Percentiles rank a stretch among this genome's conserved stretches.
phyloP scores from a whole-genome alignment of 257 asterid genomes.

The Hygrophila difformis region DNA sequence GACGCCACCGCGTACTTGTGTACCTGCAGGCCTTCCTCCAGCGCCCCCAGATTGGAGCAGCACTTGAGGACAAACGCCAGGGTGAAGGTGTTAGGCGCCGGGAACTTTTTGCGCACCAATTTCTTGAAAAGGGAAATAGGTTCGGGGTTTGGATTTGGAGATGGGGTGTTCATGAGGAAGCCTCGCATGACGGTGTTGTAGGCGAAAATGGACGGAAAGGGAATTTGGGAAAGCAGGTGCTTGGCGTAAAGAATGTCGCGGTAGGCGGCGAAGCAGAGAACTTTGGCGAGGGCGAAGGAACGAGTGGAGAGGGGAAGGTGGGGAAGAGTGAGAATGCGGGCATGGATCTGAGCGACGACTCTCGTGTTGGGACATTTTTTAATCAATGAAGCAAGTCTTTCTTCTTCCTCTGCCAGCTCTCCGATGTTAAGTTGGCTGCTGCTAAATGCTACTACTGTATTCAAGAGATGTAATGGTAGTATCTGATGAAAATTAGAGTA shows the following conservation, averaged over 20 bases:
- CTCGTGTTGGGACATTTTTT: slow-evolving; percentile 57
- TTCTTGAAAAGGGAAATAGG: slow-evolving; percentile 34
- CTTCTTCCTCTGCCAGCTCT: slow-evolving; percentile 51
- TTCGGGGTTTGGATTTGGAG: slow-evolving; percentile 41
- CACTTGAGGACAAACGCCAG: slow-evolving; percentile 57
- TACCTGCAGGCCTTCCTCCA: slow-evolving; percentile 50
- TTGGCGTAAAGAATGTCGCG: slow-evolving; percentile 44
- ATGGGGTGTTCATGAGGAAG: slow-evolving; percentile 20
- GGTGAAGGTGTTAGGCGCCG: slow-evolving; percentile 48
- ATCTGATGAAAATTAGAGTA: too few species aligned
- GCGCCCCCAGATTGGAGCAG: slow-evolving; percentile 43
- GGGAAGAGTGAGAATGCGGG: slow-evolving; percentile 42
- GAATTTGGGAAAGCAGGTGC: slow-evolving; percentile 35
- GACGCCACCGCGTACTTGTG: slow-evolving; percentile 49
- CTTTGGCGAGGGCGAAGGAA: slow-evolving; percentile 46
- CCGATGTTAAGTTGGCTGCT: not conserved
- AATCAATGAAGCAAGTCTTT: slow-evolving; percentile 35
- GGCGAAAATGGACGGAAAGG: slow-evolving; percentile 38
- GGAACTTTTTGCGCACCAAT: slow-evolving; percentile 28
- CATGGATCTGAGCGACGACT: slow-evolving; percentile 56
- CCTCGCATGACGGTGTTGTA: slow-evolving; percentile 64
- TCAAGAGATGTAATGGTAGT: too few species aligned
- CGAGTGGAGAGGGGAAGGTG: slow-evolving; percentile 24
- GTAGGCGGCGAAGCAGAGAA: slow-evolving; percentile 57
- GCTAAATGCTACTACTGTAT: too few species aligned